Percentiles rank a stretch among this genome's conserved stretches.
Evolutionary conservation across 164 flowering plant genomes (phyloP).

Genomic region (Liquidambar formosana): DNA sequence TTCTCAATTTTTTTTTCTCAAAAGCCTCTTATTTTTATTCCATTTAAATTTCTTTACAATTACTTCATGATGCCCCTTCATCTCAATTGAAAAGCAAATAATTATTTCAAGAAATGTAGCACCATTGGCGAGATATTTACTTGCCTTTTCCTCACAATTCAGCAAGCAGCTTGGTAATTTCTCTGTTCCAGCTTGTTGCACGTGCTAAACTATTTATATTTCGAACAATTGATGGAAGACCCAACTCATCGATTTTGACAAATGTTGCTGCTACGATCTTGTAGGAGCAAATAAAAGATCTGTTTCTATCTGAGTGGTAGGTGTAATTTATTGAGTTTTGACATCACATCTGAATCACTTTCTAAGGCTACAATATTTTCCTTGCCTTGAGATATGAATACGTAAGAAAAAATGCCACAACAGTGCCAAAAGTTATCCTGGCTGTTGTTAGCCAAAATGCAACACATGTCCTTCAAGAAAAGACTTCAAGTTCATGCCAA

Average conservation of each 20-base stretch:
- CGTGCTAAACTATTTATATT: neutral
- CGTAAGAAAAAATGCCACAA: slow-evolving; percentile 73
- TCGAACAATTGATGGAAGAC: neutral
- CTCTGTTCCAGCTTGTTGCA: neutral
- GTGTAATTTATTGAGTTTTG: too few species aligned
- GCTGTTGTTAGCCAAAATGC: slow-evolving; percentile 95
- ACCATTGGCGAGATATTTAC: neutral
- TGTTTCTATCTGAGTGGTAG: too few species aligned
- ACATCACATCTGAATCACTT: neutral
- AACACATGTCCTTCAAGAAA: slow-evolving; percentile 87
- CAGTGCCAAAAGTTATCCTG: slow-evolving; percentile 77
- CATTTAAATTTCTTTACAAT: neutral
- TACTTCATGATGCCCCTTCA: neutral
- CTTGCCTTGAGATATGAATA: slow-evolving; percentile 69
- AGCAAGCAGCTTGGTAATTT: neutral
- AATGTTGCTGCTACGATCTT: neutral
- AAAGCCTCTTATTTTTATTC: too few species aligned
- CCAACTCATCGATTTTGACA: neutral
- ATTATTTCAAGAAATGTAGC: neutral
- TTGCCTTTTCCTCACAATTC: neutral
- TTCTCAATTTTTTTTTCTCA: too few species aligned
- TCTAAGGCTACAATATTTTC: slow-evolving; percentile 53
- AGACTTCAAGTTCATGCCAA: slow-evolving; percentile 97
- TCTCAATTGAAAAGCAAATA: neutral
- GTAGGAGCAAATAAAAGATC: neutral